Conservation (phyloP, 225 moss, liverwort and hornwort genomes). For the Antitrichia curtipendula region DNA sequence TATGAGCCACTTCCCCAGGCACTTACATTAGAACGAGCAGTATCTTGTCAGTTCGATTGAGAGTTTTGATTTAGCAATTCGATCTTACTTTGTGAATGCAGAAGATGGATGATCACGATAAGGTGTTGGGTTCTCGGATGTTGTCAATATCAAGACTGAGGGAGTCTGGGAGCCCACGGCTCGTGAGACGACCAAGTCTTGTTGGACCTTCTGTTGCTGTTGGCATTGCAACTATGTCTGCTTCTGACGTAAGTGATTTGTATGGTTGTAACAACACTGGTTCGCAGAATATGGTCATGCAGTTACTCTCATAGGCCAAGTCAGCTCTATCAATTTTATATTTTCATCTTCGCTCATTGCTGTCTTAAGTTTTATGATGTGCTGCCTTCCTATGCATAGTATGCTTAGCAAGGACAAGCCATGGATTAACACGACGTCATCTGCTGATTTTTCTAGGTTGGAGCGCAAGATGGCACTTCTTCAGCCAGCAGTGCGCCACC, state of each 20-base stretch:
- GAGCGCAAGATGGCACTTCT: constrained; percentile 36
- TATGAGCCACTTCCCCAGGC: not conserved
- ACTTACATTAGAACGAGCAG: not conserved
- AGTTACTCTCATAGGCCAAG: not conserved
- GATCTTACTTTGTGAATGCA: not conserved
- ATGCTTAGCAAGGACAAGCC: not conserved
- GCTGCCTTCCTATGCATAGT: not conserved
- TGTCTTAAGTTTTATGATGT: not conserved
- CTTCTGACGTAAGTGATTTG: constrained; percentile 57
- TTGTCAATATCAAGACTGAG: constrained; percentile 36
- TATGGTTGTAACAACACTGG: not conserved
- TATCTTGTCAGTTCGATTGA: not conserved
- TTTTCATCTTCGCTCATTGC: not conserved
- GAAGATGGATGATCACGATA: constrained; percentile 35
- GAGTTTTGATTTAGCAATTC: not conserved
- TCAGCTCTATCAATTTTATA: not conserved
- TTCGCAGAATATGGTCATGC: not conserved
- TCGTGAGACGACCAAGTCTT: constrained; percentile 78
- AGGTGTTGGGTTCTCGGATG: constrained; percentile 22
- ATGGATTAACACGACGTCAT: not conserved
- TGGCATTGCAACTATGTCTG: constrained; percentile 89
- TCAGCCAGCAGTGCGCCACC: constrained; percentile 46
- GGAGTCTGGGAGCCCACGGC: constrained; percentile 61
- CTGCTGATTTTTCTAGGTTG: constrained; percentile 14
- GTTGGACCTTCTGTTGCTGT: constrained; percentile 87